A percentile compares a stretch with the other conserved stretches of the same genome.
These are phyloP conservation scores for Didymella exigua DNA, from an alignment of 2,329 filamentous ascomycete genomes.

Conservation along the genomic window DNA sequence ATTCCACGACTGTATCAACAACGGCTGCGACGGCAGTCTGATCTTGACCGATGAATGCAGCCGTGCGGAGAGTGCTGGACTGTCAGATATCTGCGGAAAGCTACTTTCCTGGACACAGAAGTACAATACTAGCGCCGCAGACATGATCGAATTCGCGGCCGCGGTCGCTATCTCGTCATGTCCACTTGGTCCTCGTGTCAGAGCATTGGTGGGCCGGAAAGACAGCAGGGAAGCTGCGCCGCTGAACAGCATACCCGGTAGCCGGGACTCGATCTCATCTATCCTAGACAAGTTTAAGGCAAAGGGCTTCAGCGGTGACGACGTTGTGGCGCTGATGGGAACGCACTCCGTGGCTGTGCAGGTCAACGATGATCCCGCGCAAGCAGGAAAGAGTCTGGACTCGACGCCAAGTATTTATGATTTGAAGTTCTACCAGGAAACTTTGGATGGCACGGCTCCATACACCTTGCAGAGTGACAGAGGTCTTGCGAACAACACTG, in stretches of 20 bases:
- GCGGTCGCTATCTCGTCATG: constrained; percentile 31
- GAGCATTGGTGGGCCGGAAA: constrained; percentile 28
- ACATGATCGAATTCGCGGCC: constrained; percentile 38
- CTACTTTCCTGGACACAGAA: constrained; percentile 47
- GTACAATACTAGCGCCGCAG: constrained; percentile 42
- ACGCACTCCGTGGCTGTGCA: constrained; percentile 39
- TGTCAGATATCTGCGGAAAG: constrained; percentile 50
- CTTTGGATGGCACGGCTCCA: constrained; percentile 31
- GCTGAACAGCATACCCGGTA: constrained; percentile 19
- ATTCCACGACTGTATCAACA: constrained; percentile 40
- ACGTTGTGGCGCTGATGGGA: constrained; percentile 44
- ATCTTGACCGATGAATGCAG: constrained; percentile 35
- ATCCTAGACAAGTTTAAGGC: constrained; percentile 33
- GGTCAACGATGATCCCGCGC: constrained; percentile 30
- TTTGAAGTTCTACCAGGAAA: constrained; percentile 38
- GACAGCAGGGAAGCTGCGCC: constrained; percentile 26
- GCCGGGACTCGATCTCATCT: constrained; percentile 21
- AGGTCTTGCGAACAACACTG: constrained; percentile 26
- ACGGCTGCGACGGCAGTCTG: constrained; percentile 35
- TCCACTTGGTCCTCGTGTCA: constrained; percentile 29
- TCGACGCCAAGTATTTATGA: constrained; percentile 38
- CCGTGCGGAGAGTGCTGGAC: constrained; percentile 50
- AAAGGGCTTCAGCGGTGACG: constrained; percentile 35
- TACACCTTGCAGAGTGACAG: constrained; percentile 32
- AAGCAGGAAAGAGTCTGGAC: constrained; percentile 35